A percentile compares a stretch with the other conserved stretches of the same genome.
phyloP scores from a whole-genome alignment of 805 yeast genomes.

The Candida boleticola region DNA sequence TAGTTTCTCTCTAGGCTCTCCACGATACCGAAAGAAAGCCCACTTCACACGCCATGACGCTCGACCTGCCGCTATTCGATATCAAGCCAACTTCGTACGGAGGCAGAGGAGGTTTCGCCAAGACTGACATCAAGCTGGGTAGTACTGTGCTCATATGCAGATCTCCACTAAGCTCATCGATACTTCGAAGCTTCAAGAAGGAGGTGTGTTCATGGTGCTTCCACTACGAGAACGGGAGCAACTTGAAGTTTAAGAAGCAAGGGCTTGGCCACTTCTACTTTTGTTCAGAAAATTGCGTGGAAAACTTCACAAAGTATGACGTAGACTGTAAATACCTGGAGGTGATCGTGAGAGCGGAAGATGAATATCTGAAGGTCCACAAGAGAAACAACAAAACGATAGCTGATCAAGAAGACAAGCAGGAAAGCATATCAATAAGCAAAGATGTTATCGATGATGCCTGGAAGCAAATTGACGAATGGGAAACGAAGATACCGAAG shows the following conservation, averaged over 20 bases:
- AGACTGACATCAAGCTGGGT: conserved; percentile 33
- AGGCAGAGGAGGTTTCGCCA: conserved; percentile 65
- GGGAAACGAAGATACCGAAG: conserved; percentile 33
- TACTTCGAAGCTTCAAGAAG: conserved; percentile 53
- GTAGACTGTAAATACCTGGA: conserved; percentile 29
- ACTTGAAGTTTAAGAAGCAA: conserved; percentile 40
- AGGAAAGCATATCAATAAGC: conserved; percentile 11
- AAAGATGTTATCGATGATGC: conserved; percentile 14
- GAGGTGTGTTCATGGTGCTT: conserved; percentile 62
- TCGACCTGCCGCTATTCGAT: conserved; percentile 1
- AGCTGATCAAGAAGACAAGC: conserved; percentile 19
- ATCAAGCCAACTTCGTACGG: conserved; percentile 13
- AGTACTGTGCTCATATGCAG: conserved; percentile 39
- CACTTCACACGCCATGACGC: too few relatives aligned
- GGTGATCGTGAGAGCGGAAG: conserved; percentile 37
- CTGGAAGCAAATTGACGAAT: conserved; percentile 38
- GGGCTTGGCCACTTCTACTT: conserved; percentile 40
- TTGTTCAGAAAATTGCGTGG: conserved; percentile 47
- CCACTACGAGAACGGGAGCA: conserved; percentile 45
- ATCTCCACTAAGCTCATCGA: conserved; percentile 46
- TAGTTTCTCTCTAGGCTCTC: too few relatives aligned
- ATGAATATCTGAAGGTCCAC: conserved; percentile 16
- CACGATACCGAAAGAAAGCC: too few relatives aligned
- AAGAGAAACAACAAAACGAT: conserved; percentile 21
- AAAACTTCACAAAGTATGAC: conserved; percentile 35